Percentiles rank a stretch among this genome's conserved stretches.
These are phyloP conservation scores for Hippophae gyantsensis DNA, from an alignment of 306 rosid species.

Conservation along the genomic window DNA sequence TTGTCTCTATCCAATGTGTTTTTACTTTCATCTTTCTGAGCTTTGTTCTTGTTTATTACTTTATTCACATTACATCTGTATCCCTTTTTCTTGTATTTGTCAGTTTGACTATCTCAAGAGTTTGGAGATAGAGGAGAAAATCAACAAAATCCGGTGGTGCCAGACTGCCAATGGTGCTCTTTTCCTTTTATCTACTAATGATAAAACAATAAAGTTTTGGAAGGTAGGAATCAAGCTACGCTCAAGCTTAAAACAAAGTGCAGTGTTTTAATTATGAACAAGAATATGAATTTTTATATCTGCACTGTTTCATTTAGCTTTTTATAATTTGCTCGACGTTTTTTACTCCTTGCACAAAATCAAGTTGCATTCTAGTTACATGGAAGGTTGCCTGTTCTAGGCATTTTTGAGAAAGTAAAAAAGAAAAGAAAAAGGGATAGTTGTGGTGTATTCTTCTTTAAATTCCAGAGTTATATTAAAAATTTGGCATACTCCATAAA, in stretches of 20 bases:
- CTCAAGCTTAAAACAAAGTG: not conserved
- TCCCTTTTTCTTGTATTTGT: slow-evolving; percentile 5
- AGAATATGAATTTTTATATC: not conserved
- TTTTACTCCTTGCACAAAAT: no score
- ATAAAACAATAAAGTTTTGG: slow-evolving; percentile 66
- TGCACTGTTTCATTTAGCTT: no score
- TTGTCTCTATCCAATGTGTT: not conserved
- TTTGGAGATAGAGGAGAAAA: slow-evolving; percentile 51
- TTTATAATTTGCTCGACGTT: no score
- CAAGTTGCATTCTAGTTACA: no score
- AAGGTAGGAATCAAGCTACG: slow-evolving; percentile 25
- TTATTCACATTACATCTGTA: not conserved
- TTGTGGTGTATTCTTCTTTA: no score
- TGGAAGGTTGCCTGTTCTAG: no score
- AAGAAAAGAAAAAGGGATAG: no score
- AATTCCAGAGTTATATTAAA: no score
- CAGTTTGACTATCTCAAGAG: slow-evolving; percentile 59
- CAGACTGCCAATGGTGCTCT: slow-evolving; percentile 37
- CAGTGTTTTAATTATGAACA: not conserved
- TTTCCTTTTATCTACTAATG: slow-evolving; percentile 52
- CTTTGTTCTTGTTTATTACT: not conserved
- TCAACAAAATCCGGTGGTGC: slow-evolving; percentile 56
- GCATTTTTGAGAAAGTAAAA: no score
- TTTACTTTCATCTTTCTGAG: not conserved
- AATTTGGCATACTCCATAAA: no score